Percentiles rank a stretch among this genome's conserved stretches.
Conservation (phyloP, 2,329 filamentous ascomycete species). For the Xylariaceae sp. region DNA sequence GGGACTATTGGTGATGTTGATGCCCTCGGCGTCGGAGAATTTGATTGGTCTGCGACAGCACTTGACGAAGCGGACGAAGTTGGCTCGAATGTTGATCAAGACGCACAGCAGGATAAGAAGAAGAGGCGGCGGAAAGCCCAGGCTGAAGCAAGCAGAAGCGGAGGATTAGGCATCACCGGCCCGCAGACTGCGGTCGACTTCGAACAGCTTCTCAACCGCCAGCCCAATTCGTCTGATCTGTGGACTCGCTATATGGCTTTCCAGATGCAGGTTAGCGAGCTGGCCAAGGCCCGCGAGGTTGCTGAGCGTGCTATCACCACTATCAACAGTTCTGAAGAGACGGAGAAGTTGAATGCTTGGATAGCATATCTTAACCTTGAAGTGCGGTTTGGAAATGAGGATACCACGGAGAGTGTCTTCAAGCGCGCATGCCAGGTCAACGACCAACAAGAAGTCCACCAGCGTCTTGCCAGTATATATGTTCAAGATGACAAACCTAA, state of each 20-base stretch:
- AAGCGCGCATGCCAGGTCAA: slow-evolving; percentile 92
- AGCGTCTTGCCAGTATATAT: slow-evolving; percentile 88
- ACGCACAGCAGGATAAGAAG: slow-evolving; percentile 49
- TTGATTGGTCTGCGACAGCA: slow-evolving; percentile 79
- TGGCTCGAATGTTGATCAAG: slow-evolving; percentile 45
- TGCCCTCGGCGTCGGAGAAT: slow-evolving; percentile 69
- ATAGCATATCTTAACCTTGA: slow-evolving; percentile 91
- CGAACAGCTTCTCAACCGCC: slow-evolving; percentile 85
- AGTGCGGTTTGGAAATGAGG: slow-evolving; percentile 80
- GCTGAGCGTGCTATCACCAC: slow-evolving; percentile 86
- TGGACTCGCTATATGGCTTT: slow-evolving; percentile 99
- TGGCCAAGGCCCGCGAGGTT: slow-evolving; percentile 81
- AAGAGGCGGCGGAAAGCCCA: slow-evolving; percentile 73
- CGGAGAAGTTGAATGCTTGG: slow-evolving; percentile 94
- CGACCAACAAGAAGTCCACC: slow-evolving; percentile 83
- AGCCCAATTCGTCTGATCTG: slow-evolving; percentile 86
- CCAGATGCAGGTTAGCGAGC: slow-evolving; percentile 87
- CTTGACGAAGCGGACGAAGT: slow-evolving; percentile 52
- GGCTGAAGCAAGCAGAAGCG: slow-evolving; percentile 83
- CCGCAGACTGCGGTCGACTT: slow-evolving; percentile 90
- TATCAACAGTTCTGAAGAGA: slow-evolving; percentile 86
- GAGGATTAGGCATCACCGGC: slow-evolving; percentile 82
- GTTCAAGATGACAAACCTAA: slow-evolving; percentile 83
- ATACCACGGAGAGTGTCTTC: slow-evolving; percentile 80
- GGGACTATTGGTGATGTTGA: slow-evolving; percentile 35